phyloP scores from a whole-genome alignment of 805 yeast genomes.

The Candida rishiriensis region DNA sequence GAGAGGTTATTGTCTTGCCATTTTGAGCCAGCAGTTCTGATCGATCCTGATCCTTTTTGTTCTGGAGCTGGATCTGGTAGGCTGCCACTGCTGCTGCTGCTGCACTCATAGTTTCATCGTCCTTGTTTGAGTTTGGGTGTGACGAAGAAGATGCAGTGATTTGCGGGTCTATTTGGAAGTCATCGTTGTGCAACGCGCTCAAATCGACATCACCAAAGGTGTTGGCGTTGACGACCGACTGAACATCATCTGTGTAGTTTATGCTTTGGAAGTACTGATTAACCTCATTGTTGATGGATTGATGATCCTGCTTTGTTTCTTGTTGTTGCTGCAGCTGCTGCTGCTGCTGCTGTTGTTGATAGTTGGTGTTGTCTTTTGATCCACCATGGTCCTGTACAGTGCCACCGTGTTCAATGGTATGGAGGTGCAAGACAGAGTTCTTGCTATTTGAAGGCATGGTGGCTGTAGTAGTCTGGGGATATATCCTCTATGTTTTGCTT shows the following conservation, averaged over 20 bases:
- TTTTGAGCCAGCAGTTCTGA: neutral
- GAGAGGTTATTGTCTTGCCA: too few relatives aligned
- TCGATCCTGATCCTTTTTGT: conserved; percentile 3
- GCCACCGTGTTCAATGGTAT: too few relatives aligned
- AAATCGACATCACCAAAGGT: conserved; percentile 22
- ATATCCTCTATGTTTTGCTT: too few relatives aligned
- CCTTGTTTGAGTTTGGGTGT: conserved; percentile 1
- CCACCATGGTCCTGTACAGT: too few relatives aligned
- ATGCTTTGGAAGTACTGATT: conserved; percentile 25
- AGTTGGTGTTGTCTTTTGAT: too few relatives aligned
- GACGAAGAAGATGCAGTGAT: conserved; percentile 6
- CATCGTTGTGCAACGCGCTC: conserved; percentile 18
- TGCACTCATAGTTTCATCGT: conserved; percentile 13
- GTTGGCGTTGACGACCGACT: conserved; percentile 14
- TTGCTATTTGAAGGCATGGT: too few relatives aligned
- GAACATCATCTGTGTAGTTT: conserved; percentile 20
- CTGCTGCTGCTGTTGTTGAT: too few relatives aligned
- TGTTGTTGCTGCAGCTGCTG: neutral
- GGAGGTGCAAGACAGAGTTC: too few relatives aligned
- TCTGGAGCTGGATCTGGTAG: conserved; percentile 12
- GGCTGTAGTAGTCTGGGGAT: too few relatives aligned
- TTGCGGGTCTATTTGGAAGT: conserved; percentile 25
- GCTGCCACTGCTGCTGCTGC: conserved; percentile 24
- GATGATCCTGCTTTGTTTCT: conserved; percentile 22
- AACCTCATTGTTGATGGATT: conserved; percentile 24